Conservation (phyloP, 1,284 basidiomycete species). For the Meira miltonrushii region DNA sequence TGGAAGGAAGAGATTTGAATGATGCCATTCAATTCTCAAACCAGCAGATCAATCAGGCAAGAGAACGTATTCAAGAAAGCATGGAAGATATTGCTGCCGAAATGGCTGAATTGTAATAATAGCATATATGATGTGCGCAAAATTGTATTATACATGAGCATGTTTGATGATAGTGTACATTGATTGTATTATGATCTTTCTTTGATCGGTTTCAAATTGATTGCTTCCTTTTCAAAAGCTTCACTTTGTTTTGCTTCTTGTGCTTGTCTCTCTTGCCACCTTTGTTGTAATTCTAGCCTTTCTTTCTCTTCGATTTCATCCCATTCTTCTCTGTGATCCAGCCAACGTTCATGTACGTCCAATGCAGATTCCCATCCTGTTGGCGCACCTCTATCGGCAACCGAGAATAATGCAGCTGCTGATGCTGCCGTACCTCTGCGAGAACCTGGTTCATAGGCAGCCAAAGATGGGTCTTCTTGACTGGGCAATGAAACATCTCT, state of each 20-base stretch:
- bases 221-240: background rate
- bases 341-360: conserved; percentile 43
- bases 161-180: background rate
- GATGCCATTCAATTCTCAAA: conserved; percentile 10
- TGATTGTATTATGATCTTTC: background rate
- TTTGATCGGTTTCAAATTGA: background rate
- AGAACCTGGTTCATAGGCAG: conserved; percentile 18
- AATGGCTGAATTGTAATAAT: conserved; percentile 18
- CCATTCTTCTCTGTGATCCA: conserved; percentile 21
- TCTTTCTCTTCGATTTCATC: conserved; percentile 5
- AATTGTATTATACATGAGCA: background rate
- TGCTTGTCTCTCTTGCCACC: background rate
- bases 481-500: conserved; percentile 19
- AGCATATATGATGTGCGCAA: background rate
- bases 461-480: conserved; percentile 2
- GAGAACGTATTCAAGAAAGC: conserved; percentile 20
- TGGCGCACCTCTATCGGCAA: conserved; percentile 33
- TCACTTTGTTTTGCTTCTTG: background rate
- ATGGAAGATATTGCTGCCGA: conserved; percentile 35
- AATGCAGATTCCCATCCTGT: conserved; percentile 36
- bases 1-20: conserved; percentile 11
- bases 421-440: conserved; percentile 22
- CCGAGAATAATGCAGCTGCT: conserved; percentile 34
- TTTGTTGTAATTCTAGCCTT: background rate
- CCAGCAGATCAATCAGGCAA: background rate